A percentile compares a stretch with the other conserved stretches of the same genome.
phyloP scores from a whole-genome alignment of 1,139 yeast genomes.

The Candida albicans region DNA sequence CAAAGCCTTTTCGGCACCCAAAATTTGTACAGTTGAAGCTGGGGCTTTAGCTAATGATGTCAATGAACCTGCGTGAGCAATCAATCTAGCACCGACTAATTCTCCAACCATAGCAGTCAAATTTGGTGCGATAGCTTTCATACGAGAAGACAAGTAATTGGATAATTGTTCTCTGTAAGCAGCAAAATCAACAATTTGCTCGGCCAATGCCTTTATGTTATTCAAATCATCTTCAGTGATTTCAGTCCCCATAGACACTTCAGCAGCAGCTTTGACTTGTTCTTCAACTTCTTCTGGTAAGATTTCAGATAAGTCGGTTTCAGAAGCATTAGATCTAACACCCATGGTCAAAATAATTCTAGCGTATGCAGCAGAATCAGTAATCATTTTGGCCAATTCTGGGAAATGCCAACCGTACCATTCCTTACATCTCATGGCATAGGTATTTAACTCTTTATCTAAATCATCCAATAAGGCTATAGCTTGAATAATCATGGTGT shows the following conservation, averaged over 20 bases:
- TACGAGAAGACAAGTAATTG: conserved; percentile 87
- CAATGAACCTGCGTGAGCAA: conserved; percentile 97
- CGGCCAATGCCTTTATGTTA: conserved; percentile 87
- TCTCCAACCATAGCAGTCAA: conserved; percentile 96
- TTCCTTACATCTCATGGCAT: conserved; percentile 97
- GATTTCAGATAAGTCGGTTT: conserved; percentile 85
- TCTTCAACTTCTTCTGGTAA: conserved; percentile 91
- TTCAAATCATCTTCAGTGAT: conserved; percentile 90
- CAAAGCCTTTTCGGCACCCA: conserved; percentile 99
- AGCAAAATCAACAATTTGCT: conserved; percentile 89
- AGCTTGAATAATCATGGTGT: conserved; percentile 98
- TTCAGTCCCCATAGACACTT: conserved; percentile 99
- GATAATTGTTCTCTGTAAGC: conserved; percentile 89
- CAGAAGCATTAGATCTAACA: conserved; percentile 85
- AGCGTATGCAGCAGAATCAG: conserved; percentile 93
- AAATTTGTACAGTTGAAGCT: conserved; percentile 96
- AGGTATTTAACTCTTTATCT: conserved; percentile 96
- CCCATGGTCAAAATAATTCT: conserved; percentile 95
- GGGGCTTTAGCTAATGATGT: conserved; percentile 97
- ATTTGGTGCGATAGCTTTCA: conserved; percentile 98
- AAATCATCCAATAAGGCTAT: conserved; percentile 95
- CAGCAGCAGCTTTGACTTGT: conserved; percentile 80
- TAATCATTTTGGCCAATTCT: conserved; percentile 91
- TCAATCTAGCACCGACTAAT: conserved; percentile 96
- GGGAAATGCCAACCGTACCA: conserved; percentile 99